Percentiles rank a stretch among this genome's conserved stretches.
phyloP scores from a whole-genome alignment of 495 filamentous ascomycete species.

The Aspergillus incahuasiensis region DNA sequence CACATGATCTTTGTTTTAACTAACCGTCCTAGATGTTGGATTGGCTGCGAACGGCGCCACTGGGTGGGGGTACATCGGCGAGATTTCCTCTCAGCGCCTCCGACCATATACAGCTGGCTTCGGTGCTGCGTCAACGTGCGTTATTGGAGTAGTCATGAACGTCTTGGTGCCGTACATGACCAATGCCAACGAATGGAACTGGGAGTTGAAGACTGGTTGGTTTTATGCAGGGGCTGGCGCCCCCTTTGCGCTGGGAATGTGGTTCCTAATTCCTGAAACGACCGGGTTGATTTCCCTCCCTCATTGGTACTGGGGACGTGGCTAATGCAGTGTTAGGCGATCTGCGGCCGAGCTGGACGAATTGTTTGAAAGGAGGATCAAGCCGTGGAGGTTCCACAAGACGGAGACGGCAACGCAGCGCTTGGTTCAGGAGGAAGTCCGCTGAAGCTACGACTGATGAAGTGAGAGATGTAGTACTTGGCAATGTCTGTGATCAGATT shows the following conservation, averaged over 20 bases:
- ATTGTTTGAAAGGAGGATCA: conserved; percentile 8
- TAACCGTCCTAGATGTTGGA: conserved; percentile 1
- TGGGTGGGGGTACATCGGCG: conserved; percentile 10
- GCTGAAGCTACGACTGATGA: not conserved
- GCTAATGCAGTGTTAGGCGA: not conserved
- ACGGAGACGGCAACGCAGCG: conserved; percentile 10
- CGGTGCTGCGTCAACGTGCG: conserved; percentile 4
- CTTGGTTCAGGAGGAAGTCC: not conserved
- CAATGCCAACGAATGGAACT: conserved; percentile 11
- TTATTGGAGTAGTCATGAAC: conserved; percentile 10
- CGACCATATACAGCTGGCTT: conserved; percentile 11
- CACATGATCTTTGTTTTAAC: too few species aligned
- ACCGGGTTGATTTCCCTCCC: not conserved
- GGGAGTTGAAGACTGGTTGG: conserved; percentile 14
- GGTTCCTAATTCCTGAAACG: conserved; percentile 14
- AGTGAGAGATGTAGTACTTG: too few species aligned
- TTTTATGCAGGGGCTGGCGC: conserved; percentile 8
- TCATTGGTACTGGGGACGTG: not conserved
- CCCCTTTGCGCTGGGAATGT: conserved; percentile 10
- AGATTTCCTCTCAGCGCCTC: conserved; percentile 11
- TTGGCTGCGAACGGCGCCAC: conserved; percentile 11
- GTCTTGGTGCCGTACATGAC: conserved; percentile 12
- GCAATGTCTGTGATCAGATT: too few species aligned
- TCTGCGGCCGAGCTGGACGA: conserved; percentile 11
- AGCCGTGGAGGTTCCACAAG: conserved; percentile 13